These are phyloP conservation scores for Teunomyces stri DNA, from an alignment of 805 yeast species.

Conservation along the genomic window DNA sequence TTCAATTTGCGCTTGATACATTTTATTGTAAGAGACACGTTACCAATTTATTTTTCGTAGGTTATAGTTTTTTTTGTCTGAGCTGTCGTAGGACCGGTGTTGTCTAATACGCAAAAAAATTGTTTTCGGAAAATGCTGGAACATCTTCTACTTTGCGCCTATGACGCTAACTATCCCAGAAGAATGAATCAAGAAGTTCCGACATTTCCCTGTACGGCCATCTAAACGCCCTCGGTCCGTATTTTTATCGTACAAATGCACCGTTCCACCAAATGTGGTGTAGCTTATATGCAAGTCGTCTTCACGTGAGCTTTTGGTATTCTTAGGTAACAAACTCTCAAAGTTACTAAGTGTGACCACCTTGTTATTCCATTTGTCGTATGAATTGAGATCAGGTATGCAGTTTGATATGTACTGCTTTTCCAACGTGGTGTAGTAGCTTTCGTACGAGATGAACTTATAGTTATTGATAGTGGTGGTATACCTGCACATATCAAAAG, in stretches of 20 bases:
- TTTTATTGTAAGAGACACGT: not conserved
- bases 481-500: not conserved
- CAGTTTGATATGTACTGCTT: constrained; percentile 38
- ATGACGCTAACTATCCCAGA: constrained; percentile 27
- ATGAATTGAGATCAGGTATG: constrained; percentile 37
- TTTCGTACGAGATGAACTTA: constrained; percentile 15
- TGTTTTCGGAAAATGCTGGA: no score
- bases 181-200: constrained; percentile 24
- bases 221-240: not conserved
- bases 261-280: not conserved
- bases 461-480: constrained; percentile 9
- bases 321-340: constrained; percentile 5
- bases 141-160: not conserved
- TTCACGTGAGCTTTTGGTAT: not conserved
- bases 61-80: not conserved
- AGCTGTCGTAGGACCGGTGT: no score
- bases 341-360: constrained; percentile 9
- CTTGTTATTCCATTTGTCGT: constrained; percentile 33
- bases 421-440: constrained; percentile 22
- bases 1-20: not conserved
- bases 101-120: no score
- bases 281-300: constrained; percentile 9
- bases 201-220: constrained; percentile 12
- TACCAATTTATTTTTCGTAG: not conserved
- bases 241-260: constrained; percentile 5